Base-by-base conservation (phyloP, 1,284 basidiomycete genomes). In the Cryptococcus jaspeensis region DNA sequence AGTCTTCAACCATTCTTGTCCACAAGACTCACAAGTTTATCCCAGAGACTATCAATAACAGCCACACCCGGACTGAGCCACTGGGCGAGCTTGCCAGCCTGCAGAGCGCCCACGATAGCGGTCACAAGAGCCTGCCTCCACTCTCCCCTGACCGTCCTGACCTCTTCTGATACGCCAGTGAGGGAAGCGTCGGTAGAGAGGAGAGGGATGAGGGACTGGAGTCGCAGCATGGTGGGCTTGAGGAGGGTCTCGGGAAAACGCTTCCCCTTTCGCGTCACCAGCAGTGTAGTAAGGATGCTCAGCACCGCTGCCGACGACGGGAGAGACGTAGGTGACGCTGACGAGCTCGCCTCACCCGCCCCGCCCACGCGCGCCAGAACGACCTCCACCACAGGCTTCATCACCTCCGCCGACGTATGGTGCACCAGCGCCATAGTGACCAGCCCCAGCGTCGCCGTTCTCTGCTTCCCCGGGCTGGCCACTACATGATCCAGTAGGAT, bases 401-500 rank as follows among this genome's bases (percentile, higher is more conserved):
- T 88, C 52, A 85, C 82, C 20, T 87, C 80, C 58, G 87, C 85
- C 64, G 69, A 62, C 43, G 86, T 87, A 69, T 93, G 89, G 71
- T 93, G 91, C 5, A 88, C 84, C 16, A 91, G 76, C 0, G 90
- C 86, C 0, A 89, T 93, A 5, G 90, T 74, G 2, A 87, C 79
- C 20, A 66, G 61, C 32, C 58, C 59, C 22, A 74, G 54, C 0
- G 83, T 81, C 8, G 69, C 61, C n/a, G 76, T 56, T 6, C 70
- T 68, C n/a, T 59, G 59, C n/a, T 80, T 75, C 35, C 72, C 65
- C 1, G 68, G 63, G 25, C 60, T 52, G 5, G 53, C 52, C 1
- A 58, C 43, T 1, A 73, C 52, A 25, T 66, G 61, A 44, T 73
- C 68, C 13, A 76, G 61, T 0, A 92, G 77, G 0, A 83, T 80